These are phyloP conservation scores for Suillus placidus DNA, from an alignment of 768 basidiomycete species.

Conservation along the genomic window DNA sequence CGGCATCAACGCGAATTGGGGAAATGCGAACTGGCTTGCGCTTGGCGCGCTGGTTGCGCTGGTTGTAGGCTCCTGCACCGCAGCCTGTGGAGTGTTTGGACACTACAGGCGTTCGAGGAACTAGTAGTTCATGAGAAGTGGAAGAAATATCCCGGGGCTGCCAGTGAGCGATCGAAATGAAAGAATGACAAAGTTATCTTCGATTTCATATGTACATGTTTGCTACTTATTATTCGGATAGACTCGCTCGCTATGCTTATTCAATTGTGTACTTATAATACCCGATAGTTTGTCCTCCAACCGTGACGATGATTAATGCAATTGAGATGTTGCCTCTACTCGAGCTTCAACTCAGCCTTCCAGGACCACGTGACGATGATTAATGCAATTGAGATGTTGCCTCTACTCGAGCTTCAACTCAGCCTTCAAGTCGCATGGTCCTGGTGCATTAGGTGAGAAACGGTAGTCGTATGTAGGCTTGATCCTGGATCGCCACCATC, in stretches of 20 bases:
- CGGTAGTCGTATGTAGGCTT: no score
- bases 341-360: no score
- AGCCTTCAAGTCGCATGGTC: neutral
- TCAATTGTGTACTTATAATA: neutral
- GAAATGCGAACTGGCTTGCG: conserved; percentile 84
- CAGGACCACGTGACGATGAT: no score
- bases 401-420: neutral
- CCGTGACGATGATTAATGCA: no score
- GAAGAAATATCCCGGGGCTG: neutral
- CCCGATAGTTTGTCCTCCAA: neutral
- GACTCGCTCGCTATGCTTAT: neutral
- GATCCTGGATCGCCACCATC: no score
- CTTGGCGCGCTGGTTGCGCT: conserved; percentile 74
- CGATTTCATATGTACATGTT: neutral
- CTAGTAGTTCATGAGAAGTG: conserved; percentile 14
- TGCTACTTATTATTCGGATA: neutral
- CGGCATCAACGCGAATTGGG: conserved; percentile 57
- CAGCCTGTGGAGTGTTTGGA: conserved; percentile 68
- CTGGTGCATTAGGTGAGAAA: neutral
- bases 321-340: neutral
- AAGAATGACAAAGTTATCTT: neutral
- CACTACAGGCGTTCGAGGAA: conserved; percentile 48
- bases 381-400: neutral
- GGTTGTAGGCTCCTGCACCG: conserved; percentile 65
- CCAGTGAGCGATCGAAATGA: neutral